Evolutionary conservation across 768 basidiomycete species (phyloP).

Genomic region (Mycena kentingensis): DNA sequence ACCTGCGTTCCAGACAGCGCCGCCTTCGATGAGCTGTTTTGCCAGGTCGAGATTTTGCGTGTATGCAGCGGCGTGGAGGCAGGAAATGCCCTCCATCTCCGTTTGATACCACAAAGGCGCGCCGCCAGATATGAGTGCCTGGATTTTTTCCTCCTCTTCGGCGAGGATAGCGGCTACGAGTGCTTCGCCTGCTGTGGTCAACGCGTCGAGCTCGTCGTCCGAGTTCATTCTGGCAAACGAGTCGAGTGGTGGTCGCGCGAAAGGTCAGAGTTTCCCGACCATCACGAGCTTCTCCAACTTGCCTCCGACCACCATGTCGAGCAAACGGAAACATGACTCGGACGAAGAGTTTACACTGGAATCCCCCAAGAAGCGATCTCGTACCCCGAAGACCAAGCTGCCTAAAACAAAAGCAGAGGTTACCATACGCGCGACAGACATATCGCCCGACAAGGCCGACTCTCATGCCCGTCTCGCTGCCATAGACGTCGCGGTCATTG

Average conservation of each 20-base stretch:
- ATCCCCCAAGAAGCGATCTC: slow-evolving; percentile 37
- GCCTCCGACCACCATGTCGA: too few relatives aligned
- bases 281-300: too few relatives aligned
- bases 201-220: slow-evolving; percentile 43
- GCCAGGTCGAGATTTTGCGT: slow-evolving; percentile 65
- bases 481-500: slow-evolving; percentile 21
- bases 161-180: slow-evolving; percentile 63
- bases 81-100: slow-evolving; percentile 73
- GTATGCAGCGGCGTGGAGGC: slow-evolving; percentile 86
- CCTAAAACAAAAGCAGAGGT: slow-evolving; percentile 22
- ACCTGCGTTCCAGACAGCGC: slow-evolving; percentile 93
- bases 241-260: background rate
- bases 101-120: slow-evolving; percentile 93
- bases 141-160: slow-evolving; percentile 45
- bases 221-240: slow-evolving; percentile 18
- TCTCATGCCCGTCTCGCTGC: slow-evolving; percentile 16
- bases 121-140: slow-evolving; percentile 57
- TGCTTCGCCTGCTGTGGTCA: slow-evolving; percentile 57
- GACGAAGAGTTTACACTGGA: background rate
- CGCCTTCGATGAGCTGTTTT: slow-evolving; percentile 68
- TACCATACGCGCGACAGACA: slow-evolving; percentile 21
- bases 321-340: background rate
- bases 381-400: slow-evolving; percentile 2
- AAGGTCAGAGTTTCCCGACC: too few relatives aligned
- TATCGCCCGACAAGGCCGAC: slow-evolving; percentile 9